Evolutionary conservation across 2,329 filamentous ascomycete genomes (phyloP).

Genomic region (Penicillium polonicum): DNA sequence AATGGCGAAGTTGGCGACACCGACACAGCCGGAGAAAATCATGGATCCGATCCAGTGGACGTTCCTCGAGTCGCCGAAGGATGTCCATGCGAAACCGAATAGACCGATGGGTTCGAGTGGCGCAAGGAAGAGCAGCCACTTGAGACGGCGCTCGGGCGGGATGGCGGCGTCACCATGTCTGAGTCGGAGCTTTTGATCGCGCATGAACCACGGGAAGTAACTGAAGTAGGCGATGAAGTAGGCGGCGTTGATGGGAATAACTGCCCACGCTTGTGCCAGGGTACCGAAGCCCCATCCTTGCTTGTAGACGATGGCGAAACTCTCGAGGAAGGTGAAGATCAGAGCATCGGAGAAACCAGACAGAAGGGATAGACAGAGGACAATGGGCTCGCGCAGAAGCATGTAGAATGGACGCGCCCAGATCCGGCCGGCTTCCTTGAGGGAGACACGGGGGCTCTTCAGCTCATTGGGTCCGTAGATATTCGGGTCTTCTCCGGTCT

Average conservation of each 20-base stretch:
- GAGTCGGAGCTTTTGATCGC: conserved; percentile 38
- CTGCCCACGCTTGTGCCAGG: conserved; percentile 58
- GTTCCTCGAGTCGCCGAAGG: conserved; percentile 59
- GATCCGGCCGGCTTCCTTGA: conserved; percentile 37
- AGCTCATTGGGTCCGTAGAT: conserved; percentile 64
- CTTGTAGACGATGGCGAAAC: conserved; percentile 55
- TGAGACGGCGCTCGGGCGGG: conserved; percentile 64
- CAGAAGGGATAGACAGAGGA: conserved; percentile 65
- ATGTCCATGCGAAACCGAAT: conserved; percentile 67
- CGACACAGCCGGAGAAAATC: conserved; percentile 64
- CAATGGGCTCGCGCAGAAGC: conserved; percentile 71
- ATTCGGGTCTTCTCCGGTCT: conserved; percentile 54
- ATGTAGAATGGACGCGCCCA: conserved; percentile 67
- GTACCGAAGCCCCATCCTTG: conserved; percentile 60
- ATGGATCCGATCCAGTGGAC: conserved; percentile 67
- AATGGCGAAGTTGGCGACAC: conserved; percentile 69
- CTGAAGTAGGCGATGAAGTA: conserved; percentile 61
- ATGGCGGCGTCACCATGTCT: conserved; percentile 49
- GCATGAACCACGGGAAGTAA: conserved; percentile 54
- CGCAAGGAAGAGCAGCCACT: conserved; percentile 63
- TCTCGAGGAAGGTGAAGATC: conserved; percentile 63
- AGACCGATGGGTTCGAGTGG: conserved; percentile 65
- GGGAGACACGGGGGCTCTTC: conserved; percentile 47
- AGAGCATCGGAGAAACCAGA: conserved; percentile 70
- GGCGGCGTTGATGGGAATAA: conserved; percentile 66